Evolutionary conservation across 1,284 basidiomycete species (phyloP), one percentile per base, ranked within the genome.

Genomic region (Ceratorhiza oryzae-sativae): DNA sequence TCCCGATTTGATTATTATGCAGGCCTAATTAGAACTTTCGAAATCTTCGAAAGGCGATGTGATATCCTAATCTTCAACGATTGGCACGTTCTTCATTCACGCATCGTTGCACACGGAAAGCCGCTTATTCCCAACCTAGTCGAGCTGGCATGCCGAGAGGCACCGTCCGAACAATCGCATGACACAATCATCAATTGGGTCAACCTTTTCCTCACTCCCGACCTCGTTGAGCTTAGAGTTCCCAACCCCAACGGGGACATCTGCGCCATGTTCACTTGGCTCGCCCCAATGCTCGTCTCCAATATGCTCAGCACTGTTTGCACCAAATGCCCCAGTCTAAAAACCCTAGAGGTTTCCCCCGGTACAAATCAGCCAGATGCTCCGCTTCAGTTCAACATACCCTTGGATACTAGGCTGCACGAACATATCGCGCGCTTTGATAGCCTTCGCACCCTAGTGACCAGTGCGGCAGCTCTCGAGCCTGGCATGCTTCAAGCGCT

Each of bases 211-310:
- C 65, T 68, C 39, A 68, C 65, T 20, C 65, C 65, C 25, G 25
- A 68, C 30, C 53, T 68, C 25, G 65, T 68, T 27, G 65, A 68
- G 32, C 51, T 68, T 8, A 51, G 65, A 6, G 65, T 68, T 15
- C 65, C 65, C 12, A 68, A 68, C 39, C 65, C 65, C 15, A 68
- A 68, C 30, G 65, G 65, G 18, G 65, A 68, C 32, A 68, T 68
- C 23, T 68, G 65, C 39, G 65, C 65, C 13, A 68, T 68, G 65
- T 68, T 68, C 15, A 68, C 65, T 4, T 68, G 65, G 65, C 53
- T 68, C 18, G 65, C 65, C 4, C 65, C 65, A 15, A 42, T 53
- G 25, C 65, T 68, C 20, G 65, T 68, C 10, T 68, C 65, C 15
- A 68, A 56, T 30, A 68, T 68, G 65, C 51, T 68, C 13, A 18